These are phyloP conservation scores for Alternaria tenuissima DNA, from an alignment of 2,329 filamentous ascomycete genomes.

Conservation along the genomic window DNA sequence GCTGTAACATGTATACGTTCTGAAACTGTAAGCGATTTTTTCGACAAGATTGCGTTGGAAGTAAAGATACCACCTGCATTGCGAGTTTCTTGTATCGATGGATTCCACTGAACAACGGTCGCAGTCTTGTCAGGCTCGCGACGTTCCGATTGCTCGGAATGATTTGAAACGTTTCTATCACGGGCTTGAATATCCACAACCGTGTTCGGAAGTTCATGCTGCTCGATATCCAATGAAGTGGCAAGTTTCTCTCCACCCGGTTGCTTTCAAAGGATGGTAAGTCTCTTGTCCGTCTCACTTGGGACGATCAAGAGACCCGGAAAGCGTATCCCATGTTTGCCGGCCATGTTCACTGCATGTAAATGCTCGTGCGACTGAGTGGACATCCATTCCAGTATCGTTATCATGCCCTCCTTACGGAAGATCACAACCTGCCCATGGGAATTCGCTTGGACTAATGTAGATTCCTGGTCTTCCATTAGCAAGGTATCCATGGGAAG, in stretches of 20 bases:
- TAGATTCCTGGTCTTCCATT: background rate
- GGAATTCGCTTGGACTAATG: fast-evolving
- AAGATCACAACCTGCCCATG: fast-evolving
- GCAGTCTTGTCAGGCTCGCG: no score
- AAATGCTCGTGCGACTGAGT: background rate
- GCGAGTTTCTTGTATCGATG: no score
- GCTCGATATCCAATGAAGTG: no score
- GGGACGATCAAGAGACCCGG: background rate
- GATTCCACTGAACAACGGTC: no score
- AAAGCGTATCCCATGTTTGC: background rate
- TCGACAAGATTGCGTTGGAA: background rate
- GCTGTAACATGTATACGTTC: background rate
- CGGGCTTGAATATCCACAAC: no score
- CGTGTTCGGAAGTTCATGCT: no score
- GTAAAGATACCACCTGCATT: no score
- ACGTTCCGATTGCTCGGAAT: no score
- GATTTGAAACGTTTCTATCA: no score
- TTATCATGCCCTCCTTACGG: background rate
- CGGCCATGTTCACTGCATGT: background rate
- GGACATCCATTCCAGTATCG: background rate
- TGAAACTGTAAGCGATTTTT: fast-evolving
- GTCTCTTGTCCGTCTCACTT: background rate
- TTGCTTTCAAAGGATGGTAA: background rate
- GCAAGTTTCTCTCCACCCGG: background rate
- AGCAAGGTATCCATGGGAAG: fast-evolving